Percentiles rank a stretch among this genome's conserved stretches.
These are phyloP conservation scores for Trichoderma sp. DNA, from an alignment of 2,329 filamentous ascomycete genomes.

Conservation along the genomic window DNA sequence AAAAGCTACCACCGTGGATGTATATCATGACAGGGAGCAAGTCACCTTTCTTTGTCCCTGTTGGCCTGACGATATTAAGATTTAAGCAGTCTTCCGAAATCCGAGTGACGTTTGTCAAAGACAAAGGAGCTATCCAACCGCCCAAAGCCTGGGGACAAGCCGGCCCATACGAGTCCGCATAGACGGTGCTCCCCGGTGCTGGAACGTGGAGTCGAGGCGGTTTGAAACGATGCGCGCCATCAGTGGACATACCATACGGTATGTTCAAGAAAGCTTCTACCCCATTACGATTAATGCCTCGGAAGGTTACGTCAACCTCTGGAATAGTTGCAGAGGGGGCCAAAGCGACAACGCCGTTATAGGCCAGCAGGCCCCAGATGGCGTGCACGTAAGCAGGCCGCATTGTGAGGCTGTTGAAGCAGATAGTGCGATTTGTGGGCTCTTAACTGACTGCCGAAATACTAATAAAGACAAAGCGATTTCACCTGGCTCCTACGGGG, in stretches of 20 bases:
- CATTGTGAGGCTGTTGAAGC: not conserved
- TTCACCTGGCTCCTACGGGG: not conserved
- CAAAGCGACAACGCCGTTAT: not conserved
- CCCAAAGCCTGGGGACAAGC: slow-evolving; percentile 44
- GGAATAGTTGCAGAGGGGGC: slow-evolving; percentile 22
- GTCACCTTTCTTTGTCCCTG: slow-evolving; percentile 21
- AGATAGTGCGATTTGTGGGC: not conserved
- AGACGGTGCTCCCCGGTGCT: slow-evolving; percentile 32
- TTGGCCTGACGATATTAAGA: slow-evolving; percentile 35
- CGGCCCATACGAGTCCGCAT: slow-evolving; percentile 40
- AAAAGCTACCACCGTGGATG: slow-evolving; percentile 36
- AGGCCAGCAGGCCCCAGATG: not conserved
- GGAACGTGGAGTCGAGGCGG: slow-evolving; percentile 38
- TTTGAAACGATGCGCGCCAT: slow-evolving; percentile 44
- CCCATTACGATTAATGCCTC: slow-evolving; percentile 41
- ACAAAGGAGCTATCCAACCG: slow-evolving; percentile 29
- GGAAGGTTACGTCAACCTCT: slow-evolving; percentile 36
- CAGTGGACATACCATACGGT: slow-evolving; percentile 45
- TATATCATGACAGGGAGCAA: slow-evolving; percentile 38
- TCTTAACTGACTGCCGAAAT: not conserved
- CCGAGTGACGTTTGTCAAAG: slow-evolving; percentile 36
- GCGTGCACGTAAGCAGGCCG: not conserved
- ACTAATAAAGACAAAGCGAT: not conserved
- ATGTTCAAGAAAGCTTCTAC: slow-evolving; percentile 48
- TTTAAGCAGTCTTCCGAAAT: slow-evolving; percentile 39